Percentiles rank a stretch among this genome's conserved stretches.
Evolutionary conservation across 768 basidiomycete genomes (phyloP).

Genomic region (Suillus fuscotomentosus): DNA sequence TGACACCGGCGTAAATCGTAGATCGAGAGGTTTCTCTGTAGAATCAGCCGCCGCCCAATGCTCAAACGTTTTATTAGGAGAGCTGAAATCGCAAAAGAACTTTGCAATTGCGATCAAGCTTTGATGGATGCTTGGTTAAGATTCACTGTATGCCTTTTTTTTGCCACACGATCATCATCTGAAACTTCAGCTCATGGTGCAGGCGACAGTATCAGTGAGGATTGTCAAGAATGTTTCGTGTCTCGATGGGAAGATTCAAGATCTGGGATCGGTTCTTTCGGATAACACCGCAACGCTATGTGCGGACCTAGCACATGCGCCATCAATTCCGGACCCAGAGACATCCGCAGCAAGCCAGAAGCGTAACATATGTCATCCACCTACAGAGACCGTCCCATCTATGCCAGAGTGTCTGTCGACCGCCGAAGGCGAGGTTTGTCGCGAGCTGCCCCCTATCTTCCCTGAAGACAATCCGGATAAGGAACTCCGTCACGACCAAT

Average conservation of each 20-base stretch:
- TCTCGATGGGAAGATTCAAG: background rate
- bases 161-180: background rate
- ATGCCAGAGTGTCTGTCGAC: background rate
- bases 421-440: background rate
- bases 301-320: background rate
- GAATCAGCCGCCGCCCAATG: constrained; percentile 68
- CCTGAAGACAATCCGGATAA: background rate
- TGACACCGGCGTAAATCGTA: constrained; percentile 12
- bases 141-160: background rate
- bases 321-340: background rate
- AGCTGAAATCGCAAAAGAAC: constrained; percentile 59
- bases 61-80: constrained; percentile 76
- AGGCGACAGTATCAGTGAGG: background rate
- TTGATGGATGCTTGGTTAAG: constrained; percentile 43
- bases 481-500: background rate
- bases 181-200: background rate
- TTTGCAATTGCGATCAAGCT: constrained; percentile 49
- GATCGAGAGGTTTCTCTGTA: constrained; percentile 51
- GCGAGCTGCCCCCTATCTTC: background rate
- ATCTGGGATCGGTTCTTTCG: background rate
- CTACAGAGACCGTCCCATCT: background rate
- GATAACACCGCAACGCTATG: background rate
- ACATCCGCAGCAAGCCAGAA: background rate
- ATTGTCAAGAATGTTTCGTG: background rate
- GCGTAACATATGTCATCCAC: too few relatives aligned